Conservation (phyloP, 805 yeast genomes). For the Priceomyces medius region DNA sequence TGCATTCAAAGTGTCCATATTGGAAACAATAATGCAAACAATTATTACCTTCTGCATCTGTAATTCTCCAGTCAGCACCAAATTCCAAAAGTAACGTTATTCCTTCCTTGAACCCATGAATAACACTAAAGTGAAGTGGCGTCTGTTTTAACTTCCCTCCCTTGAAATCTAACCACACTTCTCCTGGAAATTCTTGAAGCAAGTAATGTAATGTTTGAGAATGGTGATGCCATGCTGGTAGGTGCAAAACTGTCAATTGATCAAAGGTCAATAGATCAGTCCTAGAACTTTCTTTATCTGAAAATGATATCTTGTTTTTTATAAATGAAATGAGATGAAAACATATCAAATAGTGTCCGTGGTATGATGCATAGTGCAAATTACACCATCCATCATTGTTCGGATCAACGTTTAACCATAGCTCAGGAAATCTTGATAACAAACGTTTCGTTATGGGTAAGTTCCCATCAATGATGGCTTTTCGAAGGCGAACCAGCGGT, state of each 20-base stretch:
- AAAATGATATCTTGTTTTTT: conserved; percentile 18
- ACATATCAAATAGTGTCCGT: conserved; percentile 43
- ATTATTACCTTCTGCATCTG: conserved; percentile 35
- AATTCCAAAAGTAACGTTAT: conserved; percentile 37
- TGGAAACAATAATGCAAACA: conserved; percentile 41
- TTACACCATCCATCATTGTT: conserved; percentile 39
- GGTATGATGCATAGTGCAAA: conserved; percentile 40
- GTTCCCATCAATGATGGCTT: conserved; percentile 39
- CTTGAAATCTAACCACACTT: conserved; percentile 33
- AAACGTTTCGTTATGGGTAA: conserved; percentile 39
- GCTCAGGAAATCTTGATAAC: conserved; percentile 38
- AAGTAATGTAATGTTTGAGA: conserved; percentile 43
- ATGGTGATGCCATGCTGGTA: conserved; percentile 31
- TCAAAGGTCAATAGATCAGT: conserved; percentile 40
- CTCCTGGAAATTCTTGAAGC: conserved; percentile 42
- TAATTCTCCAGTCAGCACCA: conserved; percentile 35
- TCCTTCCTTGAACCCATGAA: conserved; percentile 37
- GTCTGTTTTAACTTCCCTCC: conserved; percentile 34
- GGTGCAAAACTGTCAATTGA: conserved; percentile 34
- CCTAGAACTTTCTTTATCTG: conserved; percentile 12
- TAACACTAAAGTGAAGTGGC: conserved; percentile 39
- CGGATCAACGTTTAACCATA: conserved; percentile 43
- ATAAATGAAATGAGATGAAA: conserved; percentile 38
- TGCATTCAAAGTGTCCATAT: conserved; percentile 32
- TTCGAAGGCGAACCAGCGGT: conserved; percentile 36